Evolutionary conservation across 148 eudicot species (phyloP).

Genomic region (Chenopodium formosanum): DNA sequence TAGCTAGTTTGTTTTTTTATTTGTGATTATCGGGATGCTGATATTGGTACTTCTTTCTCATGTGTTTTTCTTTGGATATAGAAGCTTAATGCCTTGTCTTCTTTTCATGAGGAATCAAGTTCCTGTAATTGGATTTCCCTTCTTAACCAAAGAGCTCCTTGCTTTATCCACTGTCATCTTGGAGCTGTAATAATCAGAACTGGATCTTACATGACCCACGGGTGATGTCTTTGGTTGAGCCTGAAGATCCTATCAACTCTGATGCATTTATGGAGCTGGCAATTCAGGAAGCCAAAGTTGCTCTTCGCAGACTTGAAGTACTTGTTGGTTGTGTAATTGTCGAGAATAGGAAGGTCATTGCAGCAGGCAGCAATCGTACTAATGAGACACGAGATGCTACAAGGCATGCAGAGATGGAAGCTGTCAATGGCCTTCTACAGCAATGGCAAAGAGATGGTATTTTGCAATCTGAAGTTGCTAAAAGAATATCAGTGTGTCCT

Average conservation of each 20-base stretch:
- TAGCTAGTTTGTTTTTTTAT: not conserved
- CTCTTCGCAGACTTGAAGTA: conserved; percentile 69
- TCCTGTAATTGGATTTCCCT: not conserved
- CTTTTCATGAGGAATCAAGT: not conserved
- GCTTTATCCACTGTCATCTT: not conserved
- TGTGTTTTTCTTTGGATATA: not conserved
- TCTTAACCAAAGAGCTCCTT: not conserved
- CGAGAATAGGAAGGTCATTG: conserved; percentile 53
- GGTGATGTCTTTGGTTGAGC: conserved; percentile 30
- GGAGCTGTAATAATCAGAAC: not conserved
- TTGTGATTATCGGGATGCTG: no score
- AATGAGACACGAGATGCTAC: conserved; percentile 85
- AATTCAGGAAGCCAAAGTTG: conserved; percentile 68
- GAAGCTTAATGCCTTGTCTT: not conserved
- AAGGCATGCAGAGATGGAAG: conserved; percentile 92
- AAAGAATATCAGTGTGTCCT: conserved; percentile 59
- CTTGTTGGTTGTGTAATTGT: conserved; percentile 84
- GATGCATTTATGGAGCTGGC: conserved; percentile 64
- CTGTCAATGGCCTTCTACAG: conserved; percentile 60
- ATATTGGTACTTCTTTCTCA: not conserved
- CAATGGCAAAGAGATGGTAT: conserved; percentile 64
- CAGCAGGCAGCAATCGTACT: conserved; percentile 74
- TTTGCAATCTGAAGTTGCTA: conserved; percentile 48
- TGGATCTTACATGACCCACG: not conserved
- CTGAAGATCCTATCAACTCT: conserved; percentile 13